These are phyloP conservation scores for Suillus weaverae DNA, from an alignment of 768 basidiomycete species.

Conservation along the genomic window DNA sequence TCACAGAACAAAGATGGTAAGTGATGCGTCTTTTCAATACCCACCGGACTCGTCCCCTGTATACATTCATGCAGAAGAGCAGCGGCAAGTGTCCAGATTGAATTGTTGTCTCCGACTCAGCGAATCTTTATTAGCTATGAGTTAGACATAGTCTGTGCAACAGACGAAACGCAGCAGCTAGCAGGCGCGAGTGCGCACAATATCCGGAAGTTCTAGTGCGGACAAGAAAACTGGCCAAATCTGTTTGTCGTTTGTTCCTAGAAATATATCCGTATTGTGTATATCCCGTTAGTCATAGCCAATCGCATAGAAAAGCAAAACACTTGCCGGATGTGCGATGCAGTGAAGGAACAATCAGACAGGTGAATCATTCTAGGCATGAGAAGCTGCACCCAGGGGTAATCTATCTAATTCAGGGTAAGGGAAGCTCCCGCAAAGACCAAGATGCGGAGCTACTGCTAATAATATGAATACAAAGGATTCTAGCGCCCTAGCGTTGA, in stretches of 20 bases:
- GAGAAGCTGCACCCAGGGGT: background rate
- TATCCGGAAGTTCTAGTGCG: background rate
- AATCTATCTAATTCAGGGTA: background rate
- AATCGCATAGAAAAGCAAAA: background rate
- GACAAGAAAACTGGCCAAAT: background rate
- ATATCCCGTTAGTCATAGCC: background rate
- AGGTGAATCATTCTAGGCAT: background rate
- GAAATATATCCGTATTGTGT: background rate
- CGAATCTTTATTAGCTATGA: background rate
- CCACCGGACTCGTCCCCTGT: background rate
- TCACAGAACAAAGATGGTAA: background rate
- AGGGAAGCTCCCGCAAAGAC: background rate
- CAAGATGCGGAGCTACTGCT: background rate
- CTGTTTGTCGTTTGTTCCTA: background rate
- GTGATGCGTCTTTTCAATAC: background rate
- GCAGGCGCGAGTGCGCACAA: background rate
- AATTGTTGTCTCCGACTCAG: background rate
- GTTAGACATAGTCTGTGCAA: background rate
- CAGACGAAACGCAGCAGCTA: background rate
- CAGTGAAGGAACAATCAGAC: background rate
- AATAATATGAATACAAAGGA: background rate
- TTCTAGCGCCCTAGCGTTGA: background rate
- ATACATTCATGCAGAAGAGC: background rate
- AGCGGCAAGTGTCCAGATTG: background rate
- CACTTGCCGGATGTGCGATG: background rate